Conservation (phyloP, 352 stramenopile genomes). For the Aphanomyces astaci region DNA sequence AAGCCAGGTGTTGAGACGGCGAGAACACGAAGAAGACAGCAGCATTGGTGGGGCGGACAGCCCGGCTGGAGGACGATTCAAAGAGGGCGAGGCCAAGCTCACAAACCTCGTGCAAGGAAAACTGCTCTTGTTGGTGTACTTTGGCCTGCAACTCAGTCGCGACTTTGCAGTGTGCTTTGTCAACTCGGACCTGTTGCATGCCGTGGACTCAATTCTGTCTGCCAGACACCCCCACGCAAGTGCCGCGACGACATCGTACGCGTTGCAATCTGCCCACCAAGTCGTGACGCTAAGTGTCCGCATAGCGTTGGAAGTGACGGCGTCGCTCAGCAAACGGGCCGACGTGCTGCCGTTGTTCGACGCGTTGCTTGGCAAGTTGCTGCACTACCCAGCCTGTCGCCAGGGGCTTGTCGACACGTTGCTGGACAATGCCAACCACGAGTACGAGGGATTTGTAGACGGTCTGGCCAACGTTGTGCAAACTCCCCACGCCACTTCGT, state of each 20-base stretch:
- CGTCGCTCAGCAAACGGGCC: background rate
- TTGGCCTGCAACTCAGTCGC: slow-evolving; percentile 43
- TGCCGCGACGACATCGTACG: slow-evolving; percentile 26
- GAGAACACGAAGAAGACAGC: slow-evolving; percentile 25
- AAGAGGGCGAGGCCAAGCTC: slow-evolving; percentile 15
- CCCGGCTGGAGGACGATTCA: slow-evolving; percentile 32
- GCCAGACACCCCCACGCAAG: background rate
- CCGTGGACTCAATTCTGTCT: slow-evolving; percentile 27
- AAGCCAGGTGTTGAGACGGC: slow-evolving; percentile 27
- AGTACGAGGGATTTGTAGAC: slow-evolving; percentile 10
- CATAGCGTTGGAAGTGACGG: slow-evolving; percentile 49
- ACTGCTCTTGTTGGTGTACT: slow-evolving; percentile 48
- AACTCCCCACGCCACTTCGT: background rate
- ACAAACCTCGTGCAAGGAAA: slow-evolving; percentile 50
- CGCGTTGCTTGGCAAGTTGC: background rate
- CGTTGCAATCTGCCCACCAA: slow-evolving; percentile 55
- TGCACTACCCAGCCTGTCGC: background rate
- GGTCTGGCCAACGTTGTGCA: slow-evolving; percentile 1
- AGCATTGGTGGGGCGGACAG: slow-evolving; percentile 27
- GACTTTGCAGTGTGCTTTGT: slow-evolving; percentile 40
- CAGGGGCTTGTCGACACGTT: slow-evolving; percentile 7
- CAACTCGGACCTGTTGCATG: slow-evolving; percentile 27
- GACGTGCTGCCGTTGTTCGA: background rate
- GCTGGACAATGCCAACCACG: background rate
- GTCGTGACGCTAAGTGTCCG: slow-evolving; percentile 47